phyloP scores from a whole-genome alignment of 176 grass and related monocot species.

The Echinochloa phyllopogon region DNA sequence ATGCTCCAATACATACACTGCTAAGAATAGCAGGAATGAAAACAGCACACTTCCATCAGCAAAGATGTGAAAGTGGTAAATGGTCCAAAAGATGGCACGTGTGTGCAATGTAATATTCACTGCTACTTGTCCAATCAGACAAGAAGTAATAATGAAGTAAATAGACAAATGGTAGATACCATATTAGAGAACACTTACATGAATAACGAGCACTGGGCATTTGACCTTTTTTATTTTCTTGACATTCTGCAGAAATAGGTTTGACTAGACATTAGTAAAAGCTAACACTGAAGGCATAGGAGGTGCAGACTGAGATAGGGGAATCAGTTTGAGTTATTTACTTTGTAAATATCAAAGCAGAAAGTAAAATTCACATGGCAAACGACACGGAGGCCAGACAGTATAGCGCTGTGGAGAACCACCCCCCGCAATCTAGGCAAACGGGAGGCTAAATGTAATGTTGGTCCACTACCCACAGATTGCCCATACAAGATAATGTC shows the following conservation, averaged over 20 bases:
- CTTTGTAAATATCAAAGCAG: constrained; percentile 99
- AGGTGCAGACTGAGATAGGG: neutral
- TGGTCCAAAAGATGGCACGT: neutral
- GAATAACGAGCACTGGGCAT: constrained; percentile 94
- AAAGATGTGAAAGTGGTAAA: constrained; percentile 12
- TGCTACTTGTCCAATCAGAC: neutral
- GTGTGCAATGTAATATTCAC: neutral
- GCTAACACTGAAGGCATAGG: constrained; percentile 3
- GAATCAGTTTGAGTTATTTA: constrained; percentile 43
- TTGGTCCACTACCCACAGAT: constrained; percentile 96
- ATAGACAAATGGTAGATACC: constrained; percentile 2
- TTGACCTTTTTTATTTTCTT: constrained; percentile 99
- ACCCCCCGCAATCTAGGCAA: constrained; percentile 92
- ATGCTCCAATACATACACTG: constrained; percentile 8
- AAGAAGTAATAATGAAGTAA: constrained; percentile 12
- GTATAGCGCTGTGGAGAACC: constrained; percentile 94
- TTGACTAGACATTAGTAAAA: constrained; percentile 45
- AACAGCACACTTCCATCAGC: constrained; percentile 7
- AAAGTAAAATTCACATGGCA: constrained; percentile 97
- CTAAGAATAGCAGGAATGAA: constrained; percentile 14
- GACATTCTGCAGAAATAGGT: constrained; percentile 76
- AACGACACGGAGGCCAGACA: constrained; percentile 95
- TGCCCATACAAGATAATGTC: constrained; percentile 97
- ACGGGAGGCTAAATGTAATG: constrained; percentile 86
- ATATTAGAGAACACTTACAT: constrained; percentile 72